phyloP scores from a whole-genome alignment of 2,329 filamentous ascomycete genomes.

The Colletotrichum tanaceti region DNA sequence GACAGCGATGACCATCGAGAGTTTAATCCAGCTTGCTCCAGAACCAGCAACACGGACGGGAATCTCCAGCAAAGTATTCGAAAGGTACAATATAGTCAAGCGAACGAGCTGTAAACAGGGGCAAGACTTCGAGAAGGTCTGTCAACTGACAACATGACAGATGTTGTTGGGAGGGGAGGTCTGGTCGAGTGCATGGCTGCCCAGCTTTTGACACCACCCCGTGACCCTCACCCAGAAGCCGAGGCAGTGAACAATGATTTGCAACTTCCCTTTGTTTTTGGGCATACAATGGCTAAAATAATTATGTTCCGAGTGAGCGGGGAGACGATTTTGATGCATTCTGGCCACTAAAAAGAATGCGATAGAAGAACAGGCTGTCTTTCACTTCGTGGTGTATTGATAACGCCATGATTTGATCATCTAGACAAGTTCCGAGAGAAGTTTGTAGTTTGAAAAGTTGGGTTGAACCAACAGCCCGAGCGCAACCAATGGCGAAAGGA shows the following conservation, averaged over 20 bases:
- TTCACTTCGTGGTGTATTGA: neutral
- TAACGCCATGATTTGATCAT: neutral
- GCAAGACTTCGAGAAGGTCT: constrained; percentile 3
- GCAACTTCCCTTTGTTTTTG: neutral
- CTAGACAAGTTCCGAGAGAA: neutral
- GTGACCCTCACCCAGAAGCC: neutral
- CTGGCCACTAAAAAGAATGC: neutral
- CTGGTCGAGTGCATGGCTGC: neutral
- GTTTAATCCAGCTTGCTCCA: neutral
- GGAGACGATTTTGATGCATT: too few relatives aligned
- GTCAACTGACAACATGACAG: neutral
- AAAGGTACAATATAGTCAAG: neutral
- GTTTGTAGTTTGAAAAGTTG: neutral
- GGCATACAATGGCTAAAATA: neutral
- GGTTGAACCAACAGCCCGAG: constrained; percentile 13
- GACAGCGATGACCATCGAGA: neutral
- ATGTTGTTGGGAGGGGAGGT: neutral
- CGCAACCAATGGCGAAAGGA: constrained; percentile 17
- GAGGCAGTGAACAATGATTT: neutral
- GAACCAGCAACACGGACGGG: neutral
- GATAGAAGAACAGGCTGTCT: neutral
- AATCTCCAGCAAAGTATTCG: neutral
- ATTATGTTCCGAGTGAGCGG: neutral
- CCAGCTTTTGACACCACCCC: neutral
- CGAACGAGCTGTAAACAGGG: constrained; percentile 10